Evolutionary conservation across 2,329 filamentous ascomycete species (phyloP), one percentile per base, ranked within the genome.

Genomic region (Exophiala mesophila): DNA sequence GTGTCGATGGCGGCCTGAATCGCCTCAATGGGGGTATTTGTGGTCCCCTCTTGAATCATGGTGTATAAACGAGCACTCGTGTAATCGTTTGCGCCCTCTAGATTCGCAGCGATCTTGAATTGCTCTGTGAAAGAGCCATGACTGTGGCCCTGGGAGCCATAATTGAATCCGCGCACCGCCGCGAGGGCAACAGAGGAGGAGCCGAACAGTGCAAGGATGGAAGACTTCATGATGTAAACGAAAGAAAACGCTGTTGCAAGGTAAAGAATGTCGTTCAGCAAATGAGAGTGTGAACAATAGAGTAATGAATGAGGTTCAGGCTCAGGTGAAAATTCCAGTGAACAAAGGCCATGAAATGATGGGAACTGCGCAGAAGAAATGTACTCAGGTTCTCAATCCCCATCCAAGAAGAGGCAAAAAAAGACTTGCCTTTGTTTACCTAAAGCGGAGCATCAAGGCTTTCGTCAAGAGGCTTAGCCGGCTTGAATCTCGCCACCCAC

Each of bases 1-100:
- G 85, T 85, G 53, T 74, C 74, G 62, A 90, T 85, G 55, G 85
- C 86, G 32, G 87, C 86, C 21, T 80, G 80, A 50, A 92, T 84
- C 49, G 81, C 83, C 17, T 72, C 68, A 57, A 81, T 85, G 53
- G 77, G 71, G 17, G 72, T 71, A 62, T 73, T 78, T 43, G 72
- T 61, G 2, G 81, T 82, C 50, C 77, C 78, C 4, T 50, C 49
- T 63, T 77, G 74, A 61, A 78, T 73, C 65, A 73, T 76, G 59
- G 79, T 82, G 69, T 82, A 67, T 15, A 68, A 56, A 18, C 64
- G 60, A 29, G 61, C 64, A 18, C 62, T 59, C 6, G 59, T 59
- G 53, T 66, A 67, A 28, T 50, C 51, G 16, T 39, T 46, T 34
- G 59, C 57, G 8, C 62, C 59, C 4, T 55, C 46, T 2, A 68